Conservation (phyloP, 2,329 filamentous ascomycete species). For the Sporothrix brasiliensis region DNA sequence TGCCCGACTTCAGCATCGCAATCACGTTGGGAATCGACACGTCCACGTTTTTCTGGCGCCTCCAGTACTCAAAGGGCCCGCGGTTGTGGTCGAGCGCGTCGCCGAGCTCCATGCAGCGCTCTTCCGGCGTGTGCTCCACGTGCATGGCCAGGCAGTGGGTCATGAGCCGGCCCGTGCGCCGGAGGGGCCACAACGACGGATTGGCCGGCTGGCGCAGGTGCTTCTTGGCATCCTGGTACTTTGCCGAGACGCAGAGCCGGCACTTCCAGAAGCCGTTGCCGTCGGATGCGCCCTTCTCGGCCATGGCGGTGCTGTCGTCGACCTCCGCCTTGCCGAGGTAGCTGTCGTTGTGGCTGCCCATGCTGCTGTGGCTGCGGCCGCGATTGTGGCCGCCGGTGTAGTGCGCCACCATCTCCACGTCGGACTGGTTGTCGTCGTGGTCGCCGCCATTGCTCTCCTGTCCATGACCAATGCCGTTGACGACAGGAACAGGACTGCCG, state of each 20-base stretch:
- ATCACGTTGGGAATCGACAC: constrained; percentile 45
- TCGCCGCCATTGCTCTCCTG: background rate
- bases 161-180: constrained; percentile 52
- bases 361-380: background rate
- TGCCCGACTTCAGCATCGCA: constrained; percentile 43
- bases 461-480: background rate
- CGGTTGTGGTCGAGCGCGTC: constrained; percentile 49
- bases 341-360: constrained; percentile 21
- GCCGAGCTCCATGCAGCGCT: constrained; percentile 51
- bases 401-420: constrained; percentile 18
- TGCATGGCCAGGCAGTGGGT: constrained; percentile 54
- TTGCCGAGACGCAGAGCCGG: constrained; percentile 49
- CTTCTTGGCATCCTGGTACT: constrained; percentile 47
- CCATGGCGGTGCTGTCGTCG: constrained; percentile 35
- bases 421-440: background rate
- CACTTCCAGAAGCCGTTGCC: constrained; percentile 50
- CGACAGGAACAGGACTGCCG: background rate
- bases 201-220: constrained; percentile 48
- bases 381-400: background rate
- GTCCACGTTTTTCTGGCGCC: constrained; percentile 47
- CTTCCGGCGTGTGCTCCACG: constrained; percentile 47
- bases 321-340: constrained; percentile 33
- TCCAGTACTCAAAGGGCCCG: constrained; percentile 53
- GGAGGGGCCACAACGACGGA: constrained; percentile 53
- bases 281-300: constrained; percentile 44